Percentiles rank a stretch among this genome's conserved stretches.
Conservation (phyloP, 2,329 filamentous ascomycete genomes). For the Thielaviopsis populi region DNA sequence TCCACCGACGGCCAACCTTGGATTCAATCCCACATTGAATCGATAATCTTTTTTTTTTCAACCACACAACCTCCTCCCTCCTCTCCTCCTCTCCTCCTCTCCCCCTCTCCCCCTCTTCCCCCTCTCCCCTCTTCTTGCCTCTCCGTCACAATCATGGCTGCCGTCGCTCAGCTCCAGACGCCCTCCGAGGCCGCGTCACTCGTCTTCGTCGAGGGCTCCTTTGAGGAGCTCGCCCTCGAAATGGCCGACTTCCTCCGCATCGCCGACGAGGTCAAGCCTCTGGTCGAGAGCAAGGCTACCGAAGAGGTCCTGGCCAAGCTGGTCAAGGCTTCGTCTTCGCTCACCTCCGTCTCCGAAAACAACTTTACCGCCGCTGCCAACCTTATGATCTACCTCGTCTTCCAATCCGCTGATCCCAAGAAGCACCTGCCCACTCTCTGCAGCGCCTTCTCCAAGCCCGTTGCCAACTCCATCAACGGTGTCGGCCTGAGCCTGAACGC, state of each 20-base stretch:
- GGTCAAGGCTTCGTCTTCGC: conserved; percentile 57
- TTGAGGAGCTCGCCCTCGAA: conserved; percentile 85
- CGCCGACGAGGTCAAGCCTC: conserved; percentile 60
- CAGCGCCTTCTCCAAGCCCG: conserved; percentile 73
- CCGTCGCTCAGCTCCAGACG: conserved; percentile 26
- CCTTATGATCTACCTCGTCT: conserved; percentile 82
- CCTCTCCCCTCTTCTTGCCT: conserved; percentile 9
- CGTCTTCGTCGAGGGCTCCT: conserved; percentile 76
- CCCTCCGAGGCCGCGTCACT: conserved; percentile 30
- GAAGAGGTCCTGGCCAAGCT: conserved; percentile 84
- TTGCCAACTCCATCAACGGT: conserved; percentile 74
- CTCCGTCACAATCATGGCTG: conserved; percentile 22
- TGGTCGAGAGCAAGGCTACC: conserved; percentile 60
- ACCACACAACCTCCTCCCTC: not conserved
- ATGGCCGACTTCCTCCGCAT: conserved; percentile 87
- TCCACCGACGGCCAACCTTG: conserved; percentile 10
- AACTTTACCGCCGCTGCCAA: conserved; percentile 95
- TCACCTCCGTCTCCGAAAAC: conserved; percentile 85
- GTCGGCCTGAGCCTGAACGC: conserved; percentile 75
- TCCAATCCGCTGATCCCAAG: conserved; percentile 71
- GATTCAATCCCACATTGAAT: not conserved
- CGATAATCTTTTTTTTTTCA: too few species aligned
- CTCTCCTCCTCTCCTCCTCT: conserved; percentile 7
- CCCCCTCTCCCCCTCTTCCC: conserved; percentile 10
- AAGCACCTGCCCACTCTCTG: conserved; percentile 80